Evolutionary conservation across 164 flowering plant species (phyloP), one percentile per base, ranked within the genome.

Genomic region (Dillenia turbinata): DNA sequence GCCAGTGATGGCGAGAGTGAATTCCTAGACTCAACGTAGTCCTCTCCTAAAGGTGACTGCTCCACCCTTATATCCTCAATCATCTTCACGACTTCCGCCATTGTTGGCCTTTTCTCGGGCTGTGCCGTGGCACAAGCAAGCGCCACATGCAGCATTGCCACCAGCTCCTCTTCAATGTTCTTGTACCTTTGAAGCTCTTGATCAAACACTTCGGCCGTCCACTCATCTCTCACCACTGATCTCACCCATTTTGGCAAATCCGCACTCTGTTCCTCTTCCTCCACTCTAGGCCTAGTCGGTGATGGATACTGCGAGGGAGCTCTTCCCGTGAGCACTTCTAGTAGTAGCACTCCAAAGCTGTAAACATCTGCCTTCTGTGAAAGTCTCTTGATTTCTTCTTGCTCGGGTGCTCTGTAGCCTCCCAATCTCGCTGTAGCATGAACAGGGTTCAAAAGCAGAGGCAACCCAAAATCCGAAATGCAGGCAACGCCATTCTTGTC

Each of bases 181-280:
- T 86, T 88, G 75, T 88, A 91, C 79, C 99, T 83, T 70, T 88
- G 52, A 44, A 95, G 81, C 62, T 95, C 99, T 17, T 81, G 81
- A 64, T 95, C 99, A 54, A 95, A 95, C 60, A 95, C 90, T 71
- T 89, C 97, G 0, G 94, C 88, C 0, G 92, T 89, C 99, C 99
- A 94, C 78, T 95, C 99, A 44, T 86, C 97, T 72, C 85, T 83
- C 75, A 95, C 96, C 44, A 88, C 92, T 1, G 97, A 92, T 50
- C 83, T 67, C 9, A 95, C 97, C 99, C 99, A 95, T 52, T 74
- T 84, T 0, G 97, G 93, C 57, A 94, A 79, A 58, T 94, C 96
- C 59, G 74, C 70, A 4, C 67, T 68, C 55, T 71, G 75, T 11
- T 78, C 84, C 47, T 77, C 88, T 13, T 74, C 83, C 52, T 76